These are phyloP conservation scores for Sophora flavescens DNA, from an alignment of 306 rosid genomes.

Conservation along the genomic window DNA sequence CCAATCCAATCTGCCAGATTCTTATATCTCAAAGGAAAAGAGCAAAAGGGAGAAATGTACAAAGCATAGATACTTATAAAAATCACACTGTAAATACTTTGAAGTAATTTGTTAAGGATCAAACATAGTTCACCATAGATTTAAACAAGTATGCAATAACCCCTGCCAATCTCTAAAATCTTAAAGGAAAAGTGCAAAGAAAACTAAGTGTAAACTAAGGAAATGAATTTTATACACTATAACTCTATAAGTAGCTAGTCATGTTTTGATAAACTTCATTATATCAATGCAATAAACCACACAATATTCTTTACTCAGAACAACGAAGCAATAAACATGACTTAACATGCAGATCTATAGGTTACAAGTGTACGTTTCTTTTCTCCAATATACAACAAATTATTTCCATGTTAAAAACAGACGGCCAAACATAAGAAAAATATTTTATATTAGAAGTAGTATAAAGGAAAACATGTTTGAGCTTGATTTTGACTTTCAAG, in stretches of 20 bases:
- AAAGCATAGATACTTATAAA: not conserved
- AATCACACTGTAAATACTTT: not conserved
- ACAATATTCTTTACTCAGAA: not conserved
- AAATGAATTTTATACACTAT: slow-evolving; percentile 4
- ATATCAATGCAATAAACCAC: not conserved
- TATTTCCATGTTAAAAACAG: not conserved
- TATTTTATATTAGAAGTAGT: not conserved
- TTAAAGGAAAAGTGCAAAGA: slow-evolving; percentile 3
- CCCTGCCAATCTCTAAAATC: not conserved
- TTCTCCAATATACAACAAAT: too few species aligned
- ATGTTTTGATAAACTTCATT: not conserved
- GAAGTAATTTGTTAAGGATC: not conserved
- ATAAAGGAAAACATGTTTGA: not conserved
- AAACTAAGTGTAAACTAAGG: not conserved
- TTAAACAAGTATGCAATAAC: not conserved
- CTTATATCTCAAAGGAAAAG: not conserved
- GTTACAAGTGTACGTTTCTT: too few species aligned
- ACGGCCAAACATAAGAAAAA: not conserved
- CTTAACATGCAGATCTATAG: too few species aligned
- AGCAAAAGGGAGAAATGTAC: not conserved
- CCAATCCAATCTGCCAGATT: slow-evolving; percentile 13
- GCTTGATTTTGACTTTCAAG: not conserved
- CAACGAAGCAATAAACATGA: not conserved
- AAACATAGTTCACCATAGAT: not conserved
- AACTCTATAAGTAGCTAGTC: slow-evolving; percentile 12